Percentiles rank a stretch among this genome's conserved stretches.
phyloP scores from a whole-genome alignment of 1,284 basidiomycete genomes.

The Malassezia yamatoensis region DNA sequence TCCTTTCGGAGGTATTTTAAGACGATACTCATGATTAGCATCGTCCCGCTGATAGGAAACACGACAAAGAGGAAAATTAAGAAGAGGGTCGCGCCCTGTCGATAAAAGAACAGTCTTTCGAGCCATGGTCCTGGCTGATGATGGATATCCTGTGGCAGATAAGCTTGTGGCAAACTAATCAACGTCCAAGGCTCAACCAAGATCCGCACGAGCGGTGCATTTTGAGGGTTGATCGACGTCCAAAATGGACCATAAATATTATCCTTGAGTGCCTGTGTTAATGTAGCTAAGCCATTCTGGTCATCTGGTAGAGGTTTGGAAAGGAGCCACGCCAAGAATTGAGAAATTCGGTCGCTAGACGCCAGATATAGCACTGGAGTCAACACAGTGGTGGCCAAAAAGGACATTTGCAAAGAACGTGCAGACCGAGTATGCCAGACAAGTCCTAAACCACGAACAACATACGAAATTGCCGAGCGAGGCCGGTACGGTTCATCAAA shows the following conservation, averaged over 20 bases:
- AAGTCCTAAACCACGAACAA: background rate
- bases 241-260: conserved; percentile 12
- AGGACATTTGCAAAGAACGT: background rate
- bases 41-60: conserved; percentile 71
- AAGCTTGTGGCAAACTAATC: conserved; percentile 51
- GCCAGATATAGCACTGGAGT: background rate
- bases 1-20: conserved; percentile 84
- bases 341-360: background rate
- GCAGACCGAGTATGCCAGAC: background rate
- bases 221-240: conserved; percentile 7
- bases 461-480: background rate
- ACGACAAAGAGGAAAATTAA: conserved; percentile 52
- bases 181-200: conserved; percentile 69
- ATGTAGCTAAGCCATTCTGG: background rate
- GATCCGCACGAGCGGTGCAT: conserved; percentile 52
- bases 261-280: background rate
- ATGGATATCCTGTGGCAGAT: background rate
- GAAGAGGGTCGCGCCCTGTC: conserved; percentile 16
- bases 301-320: background rate
- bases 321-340: background rate
- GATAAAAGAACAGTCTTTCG: conserved; percentile 15
- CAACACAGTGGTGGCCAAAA: background rate
- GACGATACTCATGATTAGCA: conserved; percentile 63
- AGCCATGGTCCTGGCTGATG: conserved; percentile 15
- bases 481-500: conserved; percentile 10